phyloP scores from a whole-genome alignment of 352 stramenopile genomes.

The Pythium brachiatum region DNA sequence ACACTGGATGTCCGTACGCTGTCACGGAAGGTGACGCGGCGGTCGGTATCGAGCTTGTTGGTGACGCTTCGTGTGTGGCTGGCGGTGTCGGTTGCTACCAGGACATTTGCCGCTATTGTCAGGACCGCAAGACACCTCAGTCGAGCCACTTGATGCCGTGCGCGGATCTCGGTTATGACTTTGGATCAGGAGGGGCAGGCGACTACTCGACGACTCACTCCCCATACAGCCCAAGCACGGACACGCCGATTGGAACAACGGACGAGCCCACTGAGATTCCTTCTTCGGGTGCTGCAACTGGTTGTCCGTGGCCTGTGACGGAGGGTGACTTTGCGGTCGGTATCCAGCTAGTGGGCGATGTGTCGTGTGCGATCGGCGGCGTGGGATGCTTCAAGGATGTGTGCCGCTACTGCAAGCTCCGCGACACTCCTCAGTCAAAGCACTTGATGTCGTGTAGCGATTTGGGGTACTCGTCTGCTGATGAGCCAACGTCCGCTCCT shows the following conservation, averaged over 20 bases:
- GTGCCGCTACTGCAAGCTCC: conserved; percentile 19
- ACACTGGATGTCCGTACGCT: conserved; percentile 13
- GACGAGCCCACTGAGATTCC: no score
- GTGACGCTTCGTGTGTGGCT: conserved; percentile 25
- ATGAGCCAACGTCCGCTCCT: not conserved
- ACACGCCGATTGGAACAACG: not conserved
- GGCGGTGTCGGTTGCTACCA: conserved; percentile 26
- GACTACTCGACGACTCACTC: no score
- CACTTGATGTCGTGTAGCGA: not conserved
- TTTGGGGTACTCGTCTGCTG: not conserved
- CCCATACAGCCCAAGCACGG: no score
- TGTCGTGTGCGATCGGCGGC: conserved; percentile 11
- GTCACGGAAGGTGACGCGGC: conserved; percentile 24
- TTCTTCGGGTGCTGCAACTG: no score
- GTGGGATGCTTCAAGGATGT: conserved; percentile 11
- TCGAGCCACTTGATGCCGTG: conserved; percentile 24
- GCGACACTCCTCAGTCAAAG: conserved; percentile 18
- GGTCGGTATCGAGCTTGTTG: conserved; percentile 23
- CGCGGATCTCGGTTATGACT: conserved; percentile 5
- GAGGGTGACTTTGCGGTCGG: conserved; percentile 6
- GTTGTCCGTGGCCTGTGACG: conserved; percentile 4
- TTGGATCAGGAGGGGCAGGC: no score
- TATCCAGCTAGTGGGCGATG: conserved; percentile 10
- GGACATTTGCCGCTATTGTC: conserved; percentile 39
- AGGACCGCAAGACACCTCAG: conserved; percentile 14